Base-by-base conservation (phyloP, 2,329 filamentous ascomycete species). In the Claviceps africana region DNA sequence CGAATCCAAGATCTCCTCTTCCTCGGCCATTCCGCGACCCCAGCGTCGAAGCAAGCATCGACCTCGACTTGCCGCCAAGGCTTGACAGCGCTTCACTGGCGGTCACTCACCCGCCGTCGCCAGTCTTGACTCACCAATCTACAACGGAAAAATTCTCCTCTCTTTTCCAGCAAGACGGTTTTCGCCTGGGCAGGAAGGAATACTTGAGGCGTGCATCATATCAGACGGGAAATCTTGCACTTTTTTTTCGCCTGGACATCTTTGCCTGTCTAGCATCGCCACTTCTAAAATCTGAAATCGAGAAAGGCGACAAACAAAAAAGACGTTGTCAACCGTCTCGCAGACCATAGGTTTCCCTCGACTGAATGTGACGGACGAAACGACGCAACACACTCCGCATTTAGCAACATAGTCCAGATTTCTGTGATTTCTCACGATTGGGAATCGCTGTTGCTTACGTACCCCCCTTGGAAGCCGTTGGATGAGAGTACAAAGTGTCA, bases 21-120 rank as follows among this genome's bases (percentile, higher is more conserved):
- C 44, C 39, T 53, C 43, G 47, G 31, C 53, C 53, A 21, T 49
- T 46, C 43, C 47, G 51, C 39, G 53, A 54, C 37, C 50, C 31
- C 37, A 48, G 50, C 51, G 51, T 48, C 44, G 30, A 35, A 43
- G 53, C 53, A 49, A n/a, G n/a, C n/a, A n/a, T 49, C 50, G 53
- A 52, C 47, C 48, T 48, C 35, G 35, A 11, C 28, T 46, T 35
- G 28, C 39, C 37, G 25, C 28, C n/a, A 30, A 50, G 19, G 7
- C 25, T 47, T 47, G 8, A 28, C 43, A 30, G 33, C 44, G 8
- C 39, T 43, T 28, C 30, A 17, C 17, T 25, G 15, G 13, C 21
- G 8, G 17, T 19, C 21, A 30, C 31, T 30, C 21, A 21, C 28
- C 39, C 6, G 28, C 31, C 8, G 3, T 37, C 22, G 19, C 25